phyloP scores from a whole-genome alignment of 2,329 filamentous ascomycete species.

The Keithomyces neogunnii region DNA sequence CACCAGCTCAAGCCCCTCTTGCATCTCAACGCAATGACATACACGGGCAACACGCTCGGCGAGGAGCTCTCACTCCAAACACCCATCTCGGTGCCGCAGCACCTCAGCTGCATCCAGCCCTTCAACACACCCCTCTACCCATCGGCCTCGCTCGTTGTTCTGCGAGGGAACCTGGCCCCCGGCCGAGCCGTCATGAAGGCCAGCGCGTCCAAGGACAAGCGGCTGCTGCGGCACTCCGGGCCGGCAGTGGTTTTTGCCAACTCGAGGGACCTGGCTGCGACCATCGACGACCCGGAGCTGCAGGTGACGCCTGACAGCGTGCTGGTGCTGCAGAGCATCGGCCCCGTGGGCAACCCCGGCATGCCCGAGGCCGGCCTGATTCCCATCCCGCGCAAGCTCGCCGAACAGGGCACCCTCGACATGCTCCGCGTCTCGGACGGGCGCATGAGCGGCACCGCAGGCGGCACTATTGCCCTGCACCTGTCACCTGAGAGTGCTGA shows the following conservation, averaged over 20 bases:
- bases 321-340: slow-evolving; percentile 79
- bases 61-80: slow-evolving; percentile 68
- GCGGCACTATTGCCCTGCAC: slow-evolving; percentile 86
- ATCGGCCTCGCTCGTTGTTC: slow-evolving; percentile 71
- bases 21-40: slow-evolving; percentile 66
- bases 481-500: slow-evolving; percentile 75
- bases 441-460: slow-evolving; percentile 75
- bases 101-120: slow-evolving; percentile 51
- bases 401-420: slow-evolving; percentile 65
- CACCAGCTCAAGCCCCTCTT: slow-evolving; percentile 70
- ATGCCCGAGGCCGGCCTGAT: slow-evolving; percentile 77
- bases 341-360: slow-evolving; percentile 80
- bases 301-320: slow-evolving; percentile 55
- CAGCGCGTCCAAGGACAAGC: slow-evolving; percentile 72
- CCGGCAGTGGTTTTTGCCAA: slow-evolving; percentile 59
- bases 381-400: slow-evolving; percentile 65
- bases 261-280: slow-evolving; percentile 64
- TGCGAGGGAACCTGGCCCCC: slow-evolving; percentile 76
- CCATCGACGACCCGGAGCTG: slow-evolving; percentile 48
- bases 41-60: slow-evolving; percentile 77
- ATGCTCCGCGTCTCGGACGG: slow-evolving; percentile 83
- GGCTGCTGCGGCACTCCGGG: slow-evolving; percentile 36
- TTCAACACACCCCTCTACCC: slow-evolving; percentile 58
- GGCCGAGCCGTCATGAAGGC: slow-evolving; percentile 84
- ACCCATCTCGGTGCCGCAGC: slow-evolving; percentile 37